phyloP scores from a whole-genome alignment of 2,329 filamentous ascomycete genomes.

The Colletotrichum graminicola region DNA sequence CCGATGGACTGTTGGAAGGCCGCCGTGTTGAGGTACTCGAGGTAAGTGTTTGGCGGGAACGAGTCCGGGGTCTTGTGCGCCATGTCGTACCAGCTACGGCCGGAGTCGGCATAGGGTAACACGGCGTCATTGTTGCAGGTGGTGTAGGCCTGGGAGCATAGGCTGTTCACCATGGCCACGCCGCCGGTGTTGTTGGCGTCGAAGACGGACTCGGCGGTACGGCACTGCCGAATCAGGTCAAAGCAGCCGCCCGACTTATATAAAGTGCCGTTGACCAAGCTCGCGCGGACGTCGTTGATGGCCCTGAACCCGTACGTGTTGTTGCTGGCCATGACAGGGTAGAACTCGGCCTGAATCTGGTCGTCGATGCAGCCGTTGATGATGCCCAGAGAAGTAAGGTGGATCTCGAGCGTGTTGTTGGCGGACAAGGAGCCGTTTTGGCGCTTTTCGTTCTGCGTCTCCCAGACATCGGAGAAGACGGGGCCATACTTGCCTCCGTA shows the following conservation, averaged over 20 bases:
- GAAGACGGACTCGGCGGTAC: slow-evolving; percentile 36
- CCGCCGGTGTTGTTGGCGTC: slow-evolving; percentile 39
- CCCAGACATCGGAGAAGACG: slow-evolving; percentile 69
- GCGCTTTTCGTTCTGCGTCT: slow-evolving; percentile 71
- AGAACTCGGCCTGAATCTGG: slow-evolving; percentile 69
- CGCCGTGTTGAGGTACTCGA: slow-evolving; percentile 73
- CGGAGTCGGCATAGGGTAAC: slow-evolving; percentile 66
- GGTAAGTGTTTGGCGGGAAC: slow-evolving; percentile 72
- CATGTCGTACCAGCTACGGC: slow-evolving; percentile 72
- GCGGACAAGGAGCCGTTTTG: slow-evolving; percentile 61
- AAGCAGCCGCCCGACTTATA: slow-evolving; percentile 39
- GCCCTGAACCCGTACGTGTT: slow-evolving; percentile 75
- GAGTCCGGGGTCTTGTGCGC: slow-evolving; percentile 68
- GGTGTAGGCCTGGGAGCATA: slow-evolving; percentile 34
- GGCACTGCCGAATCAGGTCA: slow-evolving; percentile 40
- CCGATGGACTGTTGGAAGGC: slow-evolving; percentile 68
- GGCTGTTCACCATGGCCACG: slow-evolving; percentile 28
- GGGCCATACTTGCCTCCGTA: slow-evolving; percentile 80
- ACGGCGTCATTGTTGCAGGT: slow-evolving; percentile 68
- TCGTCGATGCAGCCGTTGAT: slow-evolving; percentile 79
- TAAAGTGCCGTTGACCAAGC: slow-evolving; percentile 37
- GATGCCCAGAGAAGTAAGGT: slow-evolving; percentile 74
- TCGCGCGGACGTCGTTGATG: slow-evolving; percentile 51
- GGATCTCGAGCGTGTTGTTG: slow-evolving; percentile 68
- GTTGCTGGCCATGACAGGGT: slow-evolving; percentile 65